Conservation (phyloP, 495 filamentous ascomycete species). For the Aspergillus cristatus region DNA sequence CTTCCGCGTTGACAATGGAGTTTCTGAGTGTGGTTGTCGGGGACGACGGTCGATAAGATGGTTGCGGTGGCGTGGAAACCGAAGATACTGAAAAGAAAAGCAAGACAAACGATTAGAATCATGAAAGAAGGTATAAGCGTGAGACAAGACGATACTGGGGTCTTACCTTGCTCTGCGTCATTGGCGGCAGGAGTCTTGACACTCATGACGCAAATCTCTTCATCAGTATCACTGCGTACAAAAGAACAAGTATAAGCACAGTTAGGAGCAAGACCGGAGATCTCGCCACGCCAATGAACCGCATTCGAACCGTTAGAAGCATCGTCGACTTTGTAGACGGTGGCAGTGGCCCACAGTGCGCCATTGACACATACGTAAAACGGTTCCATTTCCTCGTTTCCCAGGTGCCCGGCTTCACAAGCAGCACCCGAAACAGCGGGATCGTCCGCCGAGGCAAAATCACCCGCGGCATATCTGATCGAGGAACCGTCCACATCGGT, state of each 20-base stretch:
- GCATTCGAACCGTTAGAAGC: conserved; percentile 42
- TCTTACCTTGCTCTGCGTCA: conserved; percentile 54
- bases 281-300: conserved; percentile 66
- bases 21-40: conserved; percentile 82
- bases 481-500: conserved; percentile 73
- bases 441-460: conserved; percentile 44
- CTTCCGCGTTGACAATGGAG: conserved; percentile 71
- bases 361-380: conserved; percentile 87
- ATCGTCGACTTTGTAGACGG: conserved; percentile 48
- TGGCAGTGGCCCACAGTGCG: conserved; percentile 76
- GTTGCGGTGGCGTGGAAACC: conserved; percentile 39
- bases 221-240: conserved; percentile 60
- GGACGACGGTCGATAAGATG: conserved; percentile 68
- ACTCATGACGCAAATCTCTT: conserved; percentile 66
- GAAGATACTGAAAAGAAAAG: conserved; percentile 35
- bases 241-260: conserved; percentile 84
- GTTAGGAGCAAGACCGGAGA: conserved; percentile 77
- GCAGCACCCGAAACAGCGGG: conserved; percentile 16
- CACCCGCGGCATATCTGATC: conserved; percentile 72
- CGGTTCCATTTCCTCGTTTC: conserved; percentile 52
- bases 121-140: not conserved
- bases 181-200: conserved; percentile 70
- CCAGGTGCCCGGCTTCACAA: conserved; percentile 25
- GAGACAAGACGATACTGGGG: not conserved
- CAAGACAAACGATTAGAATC: conserved; percentile 3